A percentile compares a stretch with the other conserved stretches of the same genome.
phyloP scores from a whole-genome alignment of 2,329 filamentous ascomycete genomes.

The Plectosphaerella cucumerina region DNA sequence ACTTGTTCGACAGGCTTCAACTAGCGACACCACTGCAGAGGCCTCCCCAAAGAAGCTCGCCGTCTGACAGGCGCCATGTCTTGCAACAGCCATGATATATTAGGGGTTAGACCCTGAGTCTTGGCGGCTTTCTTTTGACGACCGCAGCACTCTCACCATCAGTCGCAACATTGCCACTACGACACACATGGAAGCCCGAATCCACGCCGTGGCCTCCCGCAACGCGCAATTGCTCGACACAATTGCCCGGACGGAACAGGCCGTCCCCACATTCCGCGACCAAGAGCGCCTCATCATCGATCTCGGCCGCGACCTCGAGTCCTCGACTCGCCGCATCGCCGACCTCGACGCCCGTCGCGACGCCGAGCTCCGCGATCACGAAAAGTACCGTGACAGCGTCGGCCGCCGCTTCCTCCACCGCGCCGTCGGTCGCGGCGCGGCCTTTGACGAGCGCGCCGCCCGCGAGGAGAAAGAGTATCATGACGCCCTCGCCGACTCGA shows the following conservation, averaged over 20 bases:
- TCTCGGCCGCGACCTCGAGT: slow-evolving; percentile 34
- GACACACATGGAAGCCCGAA: no score
- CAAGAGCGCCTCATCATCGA: slow-evolving; percentile 40
- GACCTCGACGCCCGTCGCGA: slow-evolving; percentile 34
- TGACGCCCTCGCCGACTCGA: slow-evolving; percentile 43
- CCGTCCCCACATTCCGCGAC: slow-evolving; percentile 37
- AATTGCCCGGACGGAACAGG: slow-evolving; percentile 46
- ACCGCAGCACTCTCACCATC: no score
- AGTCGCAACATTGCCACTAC: no score
- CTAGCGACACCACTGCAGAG: no score
- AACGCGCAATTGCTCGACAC: slow-evolving; percentile 40
- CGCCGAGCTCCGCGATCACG: slow-evolving; percentile 46
- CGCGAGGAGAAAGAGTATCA: slow-evolving; percentile 54
- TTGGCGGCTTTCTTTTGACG: no score
- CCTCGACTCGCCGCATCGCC: slow-evolving; percentile 30
- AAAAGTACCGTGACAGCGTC: slow-evolving; percentile 48
- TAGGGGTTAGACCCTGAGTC: no score
- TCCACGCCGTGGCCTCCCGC: slow-evolving; percentile 24
- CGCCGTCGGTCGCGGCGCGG: slow-evolving; percentile 42
- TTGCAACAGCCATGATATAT: no score
- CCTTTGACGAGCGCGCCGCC: slow-evolving; percentile 42
- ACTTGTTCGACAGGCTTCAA: no score
- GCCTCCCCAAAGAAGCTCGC: no score
- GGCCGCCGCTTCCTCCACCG: slow-evolving; percentile 48
- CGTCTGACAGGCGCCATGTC: no score